A percentile compares a stretch with the other conserved stretches of the same genome.
These are phyloP conservation scores for Solanum okadae DNA, from an alignment of 257 asterid genomes.

Conservation along the genomic window DNA sequence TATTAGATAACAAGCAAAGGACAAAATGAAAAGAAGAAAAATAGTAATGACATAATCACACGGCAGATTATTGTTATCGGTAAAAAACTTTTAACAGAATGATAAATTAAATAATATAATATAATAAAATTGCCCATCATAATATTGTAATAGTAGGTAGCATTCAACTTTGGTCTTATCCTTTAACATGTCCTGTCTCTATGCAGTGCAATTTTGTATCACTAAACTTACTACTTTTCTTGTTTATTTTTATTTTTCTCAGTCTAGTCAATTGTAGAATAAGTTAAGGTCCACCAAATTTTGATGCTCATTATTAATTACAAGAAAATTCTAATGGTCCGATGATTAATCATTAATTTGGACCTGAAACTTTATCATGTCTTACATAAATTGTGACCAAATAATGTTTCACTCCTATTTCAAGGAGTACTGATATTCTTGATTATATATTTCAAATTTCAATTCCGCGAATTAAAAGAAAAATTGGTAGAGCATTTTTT, in stretches of 20 bases:
- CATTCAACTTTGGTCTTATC: not conserved
- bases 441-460: not conserved
- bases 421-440: too few relatives aligned
- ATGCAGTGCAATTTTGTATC: not conserved
- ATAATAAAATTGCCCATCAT: not conserved
- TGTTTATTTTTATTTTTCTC: not conserved
- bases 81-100: not conserved
- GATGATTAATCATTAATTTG: not conserved
- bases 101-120: not conserved
- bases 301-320: not conserved
- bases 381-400: not conserved
- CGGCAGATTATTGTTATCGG: not conserved
- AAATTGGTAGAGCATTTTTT: accelerated
- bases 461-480: not conserved
- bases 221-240: not conserved
- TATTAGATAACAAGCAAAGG: not conserved
- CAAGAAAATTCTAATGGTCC: not conserved
- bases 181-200: constrained; percentile 1
- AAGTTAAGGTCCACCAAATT: not conserved
- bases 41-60: not conserved
- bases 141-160: not conserved
- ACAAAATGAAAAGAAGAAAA: not conserved
- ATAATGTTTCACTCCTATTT: not conserved
- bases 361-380: not conserved
- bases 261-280: not conserved